Conservation (phyloP, 768 basidiomycete genomes). For the Naganishia vishniacii region DNA sequence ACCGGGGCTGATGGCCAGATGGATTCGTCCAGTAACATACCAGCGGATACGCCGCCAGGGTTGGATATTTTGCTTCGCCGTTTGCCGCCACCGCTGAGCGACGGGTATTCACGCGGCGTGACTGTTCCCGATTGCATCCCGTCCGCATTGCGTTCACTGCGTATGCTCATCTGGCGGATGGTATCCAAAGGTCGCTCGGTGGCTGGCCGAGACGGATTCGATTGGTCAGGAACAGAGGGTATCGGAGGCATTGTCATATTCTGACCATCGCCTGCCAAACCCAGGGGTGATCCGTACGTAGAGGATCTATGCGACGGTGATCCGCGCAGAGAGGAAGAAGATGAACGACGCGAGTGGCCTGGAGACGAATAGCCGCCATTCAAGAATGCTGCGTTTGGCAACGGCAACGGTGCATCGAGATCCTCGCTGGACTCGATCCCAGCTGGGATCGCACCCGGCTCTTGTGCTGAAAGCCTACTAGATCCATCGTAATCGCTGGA, state of each 20-base stretch:
- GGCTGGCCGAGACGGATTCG: conserved; percentile 40
- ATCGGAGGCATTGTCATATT: conserved; percentile 3
- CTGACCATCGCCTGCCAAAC: conserved; percentile 16
- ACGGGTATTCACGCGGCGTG: background rate
- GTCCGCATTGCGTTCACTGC: conserved; percentile 17
- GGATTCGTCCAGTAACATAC: conserved; percentile 17
- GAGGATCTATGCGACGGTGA: background rate
- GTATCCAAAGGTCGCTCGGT: conserved; percentile 45
- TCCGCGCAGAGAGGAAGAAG: conserved; percentile 9
- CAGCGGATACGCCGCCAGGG: background rate
- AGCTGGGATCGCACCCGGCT: background rate
- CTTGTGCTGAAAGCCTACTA: background rate
- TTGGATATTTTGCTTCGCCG: background rate
- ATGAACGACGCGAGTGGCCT: conserved; percentile 11
- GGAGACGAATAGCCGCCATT: conserved; percentile 14
- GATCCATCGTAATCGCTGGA: background rate
- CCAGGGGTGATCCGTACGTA: conserved; percentile 19
- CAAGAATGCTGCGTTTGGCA: conserved; percentile 15
- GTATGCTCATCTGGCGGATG: conserved; percentile 36
- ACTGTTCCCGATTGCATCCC: background rate
- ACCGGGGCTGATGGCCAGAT: conserved; percentile 19
- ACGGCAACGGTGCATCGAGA: conserved; percentile 3
- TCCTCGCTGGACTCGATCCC: conserved; percentile 1
- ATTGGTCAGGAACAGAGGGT: conserved; percentile 35
- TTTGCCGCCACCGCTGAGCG: conserved; percentile 6